Evolutionary conservation across 2,329 filamentous ascomycete species (phyloP).

Genomic region (Phoma sp.): DNA sequence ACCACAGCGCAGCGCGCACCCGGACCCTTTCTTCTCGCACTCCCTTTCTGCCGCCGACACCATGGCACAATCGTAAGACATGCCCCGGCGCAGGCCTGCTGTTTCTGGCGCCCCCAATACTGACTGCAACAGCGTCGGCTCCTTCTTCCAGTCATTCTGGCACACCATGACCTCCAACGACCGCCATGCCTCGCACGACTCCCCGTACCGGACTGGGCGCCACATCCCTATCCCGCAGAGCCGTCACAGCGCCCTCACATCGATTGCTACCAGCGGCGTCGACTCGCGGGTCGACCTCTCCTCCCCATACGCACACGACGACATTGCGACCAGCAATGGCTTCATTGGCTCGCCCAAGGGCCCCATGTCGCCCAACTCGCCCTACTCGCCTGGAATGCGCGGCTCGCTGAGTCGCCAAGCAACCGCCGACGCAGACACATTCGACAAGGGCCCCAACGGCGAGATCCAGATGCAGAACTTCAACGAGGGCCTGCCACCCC

Average conservation of each 20-base stretch:
- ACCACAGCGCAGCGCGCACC: slow-evolving; percentile 20
- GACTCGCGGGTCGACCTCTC: slow-evolving; percentile 88
- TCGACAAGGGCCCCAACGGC: slow-evolving; percentile 73
- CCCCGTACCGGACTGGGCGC: slow-evolving; percentile 87
- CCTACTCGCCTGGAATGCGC: slow-evolving; percentile 90
- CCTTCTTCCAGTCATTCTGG: slow-evolving; percentile 88
- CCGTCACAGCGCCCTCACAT: slow-evolving; percentile 82
- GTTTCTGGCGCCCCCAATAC: slow-evolving; percentile 17
- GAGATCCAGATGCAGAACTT: slow-evolving; percentile 98
- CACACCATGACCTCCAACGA: slow-evolving; percentile 78
- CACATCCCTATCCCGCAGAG: slow-evolving; percentile 88
- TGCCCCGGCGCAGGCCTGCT: slow-evolving; percentile 1
- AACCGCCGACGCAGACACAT: slow-evolving; percentile 57
- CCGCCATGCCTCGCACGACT: slow-evolving; percentile 91
- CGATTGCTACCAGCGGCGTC: slow-evolving; percentile 82
- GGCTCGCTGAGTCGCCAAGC: slow-evolving; percentile 74
- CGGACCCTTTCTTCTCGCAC: slow-evolving; percentile 6
- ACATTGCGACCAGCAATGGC: slow-evolving; percentile 62
- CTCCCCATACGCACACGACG: slow-evolving; percentile 80
- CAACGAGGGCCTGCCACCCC: slow-evolving; percentile 86
- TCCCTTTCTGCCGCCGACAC: slow-evolving; percentile 16
- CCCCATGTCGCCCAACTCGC: slow-evolving; percentile 68
- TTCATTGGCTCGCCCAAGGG: slow-evolving; percentile 65
- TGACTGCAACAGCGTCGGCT: slow-evolving; percentile 44
- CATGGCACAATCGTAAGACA: slow-evolving; percentile 48